Evolutionary conservation across 306 rosid species (phyloP).

Genomic region (peach (Prunus persica)): Prunus_persica_NCBIv2 NC_034014.1:19015501-19016000

Average conservation of each 20-base stretch:
- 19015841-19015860: not conserved
- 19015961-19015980: not conserved
- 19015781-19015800: not conserved
- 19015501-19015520: conserved; percentile 1
- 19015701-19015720: conserved; percentile 3
- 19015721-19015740: not conserved
- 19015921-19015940: not conserved
- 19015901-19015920: not conserved
- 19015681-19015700: conserved; percentile 11
- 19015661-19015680: conserved; percentile 44
- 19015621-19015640: conserved; percentile 42
- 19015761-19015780: not conserved
- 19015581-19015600: conserved; percentile 26
- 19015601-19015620: conserved; percentile 36
- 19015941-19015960: not conserved
- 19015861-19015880: not conserved
- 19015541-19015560: conserved; percentile 50
- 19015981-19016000: not conserved
- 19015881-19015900: conserved; percentile 4
- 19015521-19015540: conserved; percentile 54
- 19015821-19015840: not conserved
- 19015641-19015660: conserved; percentile 43
- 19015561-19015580: conserved; percentile 31
- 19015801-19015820: not conserved
- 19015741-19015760: not conserved